phyloP scores from a whole-genome alignment of 805 yeast species.

The Candida gorgasii region DNA sequence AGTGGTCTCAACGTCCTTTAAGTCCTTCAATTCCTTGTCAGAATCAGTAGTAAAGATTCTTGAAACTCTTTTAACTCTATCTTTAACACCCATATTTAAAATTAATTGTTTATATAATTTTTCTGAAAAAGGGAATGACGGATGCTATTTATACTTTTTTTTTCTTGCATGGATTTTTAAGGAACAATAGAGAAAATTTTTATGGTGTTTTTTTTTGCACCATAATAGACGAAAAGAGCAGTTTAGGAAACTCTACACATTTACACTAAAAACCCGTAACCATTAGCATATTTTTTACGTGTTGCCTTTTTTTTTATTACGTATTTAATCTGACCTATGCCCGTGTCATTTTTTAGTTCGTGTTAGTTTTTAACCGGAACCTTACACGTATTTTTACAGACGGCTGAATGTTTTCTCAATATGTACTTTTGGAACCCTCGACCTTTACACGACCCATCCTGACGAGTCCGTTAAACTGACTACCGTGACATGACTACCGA shows the following conservation, averaged over 20 bases:
- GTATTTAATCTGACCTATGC: not conserved
- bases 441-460: not conserved
- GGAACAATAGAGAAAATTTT: constrained; percentile 8
- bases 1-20: constrained; percentile 4
- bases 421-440: constrained; percentile 8
- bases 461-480: not conserved
- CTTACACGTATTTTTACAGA: constrained; percentile 1
- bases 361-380: not conserved
- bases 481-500: not conserved
- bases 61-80: constrained; percentile 40
- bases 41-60: constrained; percentile 32
- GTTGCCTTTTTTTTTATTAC: not conserved
- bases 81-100: constrained; percentile 35
- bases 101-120: not conserved
- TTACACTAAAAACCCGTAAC: not conserved
- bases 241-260: not conserved
- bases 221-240: constrained; percentile 7
- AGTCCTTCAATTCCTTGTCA: constrained; percentile 20
- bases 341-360: not conserved
- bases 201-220: constrained; percentile 3
- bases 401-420: constrained; percentile 8
- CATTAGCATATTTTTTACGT: not conserved
- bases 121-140: not conserved
- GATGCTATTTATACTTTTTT: constrained; percentile 11
- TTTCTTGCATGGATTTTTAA: constrained; percentile 2